Conservation (phyloP, 2,329 filamentous ascomycete genomes). For the Penicillium sp. region DNA sequence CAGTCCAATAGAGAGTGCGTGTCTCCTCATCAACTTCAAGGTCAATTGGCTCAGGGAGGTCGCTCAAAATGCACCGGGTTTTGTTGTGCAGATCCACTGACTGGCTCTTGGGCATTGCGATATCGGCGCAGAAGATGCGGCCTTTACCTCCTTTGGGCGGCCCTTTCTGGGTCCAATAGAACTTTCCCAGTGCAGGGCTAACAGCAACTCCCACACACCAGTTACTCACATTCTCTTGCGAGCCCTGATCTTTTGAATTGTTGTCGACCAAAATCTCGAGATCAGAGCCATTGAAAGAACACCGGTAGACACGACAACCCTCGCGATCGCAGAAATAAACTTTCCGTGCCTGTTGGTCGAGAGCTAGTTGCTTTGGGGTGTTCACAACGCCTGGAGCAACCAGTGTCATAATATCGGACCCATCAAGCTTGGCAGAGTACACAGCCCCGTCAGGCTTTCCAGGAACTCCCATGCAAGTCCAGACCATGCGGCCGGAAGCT, state of each 20-base stretch:
- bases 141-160: slow-evolving; percentile 53
- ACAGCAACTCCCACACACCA: slow-evolving; percentile 62
- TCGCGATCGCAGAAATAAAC: slow-evolving; percentile 50
- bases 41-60: slow-evolving; percentile 59
- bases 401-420: slow-evolving; percentile 46
- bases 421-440: slow-evolving; percentile 50
- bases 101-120: slow-evolving; percentile 41
- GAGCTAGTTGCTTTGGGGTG: slow-evolving; percentile 50
- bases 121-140: slow-evolving; percentile 55
- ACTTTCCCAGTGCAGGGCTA: slow-evolving; percentile 42
- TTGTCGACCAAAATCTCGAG: slow-evolving; percentile 34
- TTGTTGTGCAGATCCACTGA: slow-evolving; percentile 42
- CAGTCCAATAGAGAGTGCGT: slow-evolving; percentile 59
- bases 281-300: slow-evolving; percentile 36
- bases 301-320: slow-evolving; percentile 40
- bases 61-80: slow-evolving; percentile 45
- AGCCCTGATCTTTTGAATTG: slow-evolving; percentile 27
- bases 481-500: slow-evolving; percentile 45
- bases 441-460: slow-evolving; percentile 46
- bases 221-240: slow-evolving; percentile 30
- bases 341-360: slow-evolving; percentile 29
- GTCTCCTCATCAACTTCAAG: slow-evolving; percentile 53
- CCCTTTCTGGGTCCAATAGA: slow-evolving; percentile 66
- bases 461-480: slow-evolving; percentile 53
- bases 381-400: slow-evolving; percentile 48